Evolutionary conservation across 768 basidiomycete genomes (phyloP).

Genomic region (Candolleomyces efflorescens): DNA sequence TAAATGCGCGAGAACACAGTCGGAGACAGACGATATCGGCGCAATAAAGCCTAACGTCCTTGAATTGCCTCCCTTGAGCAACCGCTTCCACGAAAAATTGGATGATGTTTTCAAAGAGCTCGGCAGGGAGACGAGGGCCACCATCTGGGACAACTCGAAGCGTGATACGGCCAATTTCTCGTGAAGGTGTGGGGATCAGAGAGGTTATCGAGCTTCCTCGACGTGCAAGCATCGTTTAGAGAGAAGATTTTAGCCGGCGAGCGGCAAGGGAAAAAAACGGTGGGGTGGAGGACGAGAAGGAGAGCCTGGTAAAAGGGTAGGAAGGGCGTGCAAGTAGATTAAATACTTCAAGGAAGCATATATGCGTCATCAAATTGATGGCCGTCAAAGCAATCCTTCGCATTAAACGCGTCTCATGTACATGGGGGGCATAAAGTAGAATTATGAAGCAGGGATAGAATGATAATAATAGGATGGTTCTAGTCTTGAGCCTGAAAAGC

Average conservation of each 20-base stretch:
- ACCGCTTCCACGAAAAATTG: not conserved
- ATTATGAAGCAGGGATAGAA: not conserved
- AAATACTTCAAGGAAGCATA: no score
- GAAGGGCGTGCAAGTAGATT: no score
- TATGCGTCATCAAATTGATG: no score
- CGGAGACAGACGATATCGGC: not conserved
- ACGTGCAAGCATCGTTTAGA: not conserved
- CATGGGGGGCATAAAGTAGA: not conserved
- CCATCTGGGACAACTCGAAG: not conserved
- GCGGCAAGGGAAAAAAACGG: not conserved
- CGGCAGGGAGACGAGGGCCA: not conserved
- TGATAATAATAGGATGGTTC: not conserved
- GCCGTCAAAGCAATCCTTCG: no score
- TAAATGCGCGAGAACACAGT: not conserved
- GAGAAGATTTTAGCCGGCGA: not conserved
- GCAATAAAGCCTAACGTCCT: not conserved
- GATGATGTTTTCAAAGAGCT: conserved; percentile 3
- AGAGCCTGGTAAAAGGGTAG: no score
- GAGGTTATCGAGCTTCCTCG: not conserved
- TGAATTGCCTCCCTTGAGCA: no score
- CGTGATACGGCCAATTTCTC: not conserved
- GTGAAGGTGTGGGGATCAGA: not conserved
- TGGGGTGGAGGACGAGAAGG: not conserved
- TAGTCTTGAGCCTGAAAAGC: not conserved
- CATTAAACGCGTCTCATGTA: not conserved